Evolutionary conservation across 371 early-diverging fungal genomes (phyloP).

Genomic region (Rhizomucor pusillus): DNA sequence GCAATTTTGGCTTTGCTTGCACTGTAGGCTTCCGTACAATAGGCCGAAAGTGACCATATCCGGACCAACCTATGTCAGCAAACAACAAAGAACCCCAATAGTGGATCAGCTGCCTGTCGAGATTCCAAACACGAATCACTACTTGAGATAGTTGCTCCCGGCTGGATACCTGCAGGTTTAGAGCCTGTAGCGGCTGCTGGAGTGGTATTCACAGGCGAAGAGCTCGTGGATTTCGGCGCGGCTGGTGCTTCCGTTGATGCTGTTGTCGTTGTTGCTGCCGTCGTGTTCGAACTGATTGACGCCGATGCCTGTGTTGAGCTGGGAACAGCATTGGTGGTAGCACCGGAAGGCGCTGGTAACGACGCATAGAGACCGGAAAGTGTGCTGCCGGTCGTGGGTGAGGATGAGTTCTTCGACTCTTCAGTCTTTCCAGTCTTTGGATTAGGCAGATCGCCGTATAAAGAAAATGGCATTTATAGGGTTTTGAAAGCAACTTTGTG

Average conservation of each 20-base stretch:
- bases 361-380: constrained; percentile 18
- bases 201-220: constrained; percentile 1
- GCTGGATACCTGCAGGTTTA: constrained; percentile 19
- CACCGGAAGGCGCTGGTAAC: constrained; percentile 18
- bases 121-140: background rate
- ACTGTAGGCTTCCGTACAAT: constrained; percentile 45
- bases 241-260: background rate
- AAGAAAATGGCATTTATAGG: constrained; percentile 15
- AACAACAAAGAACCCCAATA: background rate
- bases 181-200: constrained; percentile 4
- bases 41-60: constrained; percentile 42
- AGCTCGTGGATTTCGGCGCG: constrained; percentile 1
- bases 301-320: too few species aligned
- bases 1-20: constrained; percentile 45
- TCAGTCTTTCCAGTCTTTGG: constrained; percentile 17
- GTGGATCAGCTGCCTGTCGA: background rate
- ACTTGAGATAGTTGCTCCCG: too few species aligned
- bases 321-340: too few species aligned
- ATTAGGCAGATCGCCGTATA: constrained; percentile 28
- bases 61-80: constrained; percentile 37
- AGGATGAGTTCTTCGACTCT: background rate
- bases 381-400: background rate
- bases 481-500: too few species aligned
- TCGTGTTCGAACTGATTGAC: background rate
- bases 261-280: background rate